Evolutionary conservation across 148 eudicot species (phyloP), one percentile per base, ranked within the genome.

Genomic region (Nepenthes gracilis): DNA sequence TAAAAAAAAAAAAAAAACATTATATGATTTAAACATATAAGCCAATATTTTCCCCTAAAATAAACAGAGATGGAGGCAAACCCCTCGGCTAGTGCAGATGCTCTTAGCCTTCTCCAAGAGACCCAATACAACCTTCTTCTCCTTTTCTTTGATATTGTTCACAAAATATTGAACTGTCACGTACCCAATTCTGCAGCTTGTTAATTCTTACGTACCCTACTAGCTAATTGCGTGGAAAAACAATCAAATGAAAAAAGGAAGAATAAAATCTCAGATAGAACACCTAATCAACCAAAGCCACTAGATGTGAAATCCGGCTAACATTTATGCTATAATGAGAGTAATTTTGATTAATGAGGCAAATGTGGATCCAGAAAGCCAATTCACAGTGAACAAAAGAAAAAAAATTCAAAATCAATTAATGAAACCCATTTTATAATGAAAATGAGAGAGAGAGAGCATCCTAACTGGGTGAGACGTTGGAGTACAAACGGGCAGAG

Each of bases 71-170:
- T 23, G 38, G 9, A 43, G 15, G 12, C 61, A 49, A 61, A 75
- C 78, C 78, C 74, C 78, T 33, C 61, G 59, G 34, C 64, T 66
- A 57, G 67, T 66, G 35, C 78, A 35, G 70, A n/a, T 70, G 34
- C 68, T 54, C 71, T 70, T 75, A 4, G 78, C 78, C 61, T 70
- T 75, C 61, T 75, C 74, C 57, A 70, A 43, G 23, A 75, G 60
- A 64, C 71, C 71, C 62, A 65, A 6, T 1, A 68, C n/a, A 48
- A 75, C 62, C 50, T 5, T 63, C 71, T 15, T 66, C 60, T 70
- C 68, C 62, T 48, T 50, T 59, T 75, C 70, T 57, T 66, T 64
- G 49, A 70, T 47, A 13, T 56, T 51, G 47, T 62, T 62, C 1
- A 54, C 71, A 43, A 51, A 70, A 4, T 70, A 67, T 10, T 66